Conservation (phyloP, 176 grass and related monocot genomes). For the sorghum (Sorghum bicolor) region Sorghum_bicolor_NCBIv3 NC_012878.2:56547001-56547500, state of each 20-base stretch:
- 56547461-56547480: neutral
- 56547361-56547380: neutral
- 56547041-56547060: slow-evolving; percentile 4
- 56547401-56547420: neutral
- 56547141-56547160: neutral
- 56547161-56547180: neutral
- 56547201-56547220: neutral
- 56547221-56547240: slow-evolving; percentile 2
- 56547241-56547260: neutral
- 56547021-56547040: neutral
- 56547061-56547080: neutral
- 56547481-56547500: neutral
- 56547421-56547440: neutral
- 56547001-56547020: neutral
- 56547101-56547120: neutral
- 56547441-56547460: neutral
- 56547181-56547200: neutral
- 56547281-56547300: neutral
- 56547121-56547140: neutral
- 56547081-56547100: neutral
- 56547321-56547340: neutral
- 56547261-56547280: neutral
- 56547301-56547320: neutral
- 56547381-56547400: neutral
- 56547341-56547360: neutral